Percentiles rank a stretch among this genome's conserved stretches.
Conservation (phyloP, 2,329 filamentous ascomycete species). For the Myriangium duriaei region DNA sequence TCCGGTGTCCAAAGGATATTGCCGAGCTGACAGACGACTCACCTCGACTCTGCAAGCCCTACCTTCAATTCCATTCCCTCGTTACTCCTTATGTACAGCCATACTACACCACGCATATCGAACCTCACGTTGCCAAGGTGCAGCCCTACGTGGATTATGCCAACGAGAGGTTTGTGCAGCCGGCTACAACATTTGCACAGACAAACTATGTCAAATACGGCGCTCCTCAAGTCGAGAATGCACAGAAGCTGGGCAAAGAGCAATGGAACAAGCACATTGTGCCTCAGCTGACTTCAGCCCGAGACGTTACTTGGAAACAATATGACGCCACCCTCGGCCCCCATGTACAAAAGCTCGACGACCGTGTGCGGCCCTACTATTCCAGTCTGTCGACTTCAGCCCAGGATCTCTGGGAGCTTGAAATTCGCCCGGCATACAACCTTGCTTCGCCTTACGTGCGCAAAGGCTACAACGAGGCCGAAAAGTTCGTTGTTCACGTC, state of each 20-base stretch:
- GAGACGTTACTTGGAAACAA: conserved; percentile 46
- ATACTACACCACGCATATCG: conserved; percentile 75
- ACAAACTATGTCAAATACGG: conserved; percentile 54
- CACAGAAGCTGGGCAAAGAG: conserved; percentile 49
- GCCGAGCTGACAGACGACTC: conserved; percentile 56
- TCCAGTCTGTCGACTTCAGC: conserved; percentile 50
- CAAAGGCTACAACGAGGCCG: conserved; percentile 54
- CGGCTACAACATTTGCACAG: conserved; percentile 52
- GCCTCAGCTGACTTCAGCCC: conserved; percentile 58
- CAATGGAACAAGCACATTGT: conserved; percentile 72
- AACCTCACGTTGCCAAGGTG: conserved; percentile 64
- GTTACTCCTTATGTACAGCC: conserved; percentile 66
- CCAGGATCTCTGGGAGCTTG: conserved; percentile 56
- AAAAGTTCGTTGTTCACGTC: conserved; percentile 54
- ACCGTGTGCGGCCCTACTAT: conserved; percentile 58
- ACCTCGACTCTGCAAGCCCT: conserved; percentile 71
- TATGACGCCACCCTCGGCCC: conserved; percentile 64
- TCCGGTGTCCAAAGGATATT: conserved; percentile 65
- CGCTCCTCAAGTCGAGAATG: conserved; percentile 58
- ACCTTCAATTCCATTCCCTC: conserved; percentile 52
- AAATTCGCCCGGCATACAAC: conserved; percentile 63
- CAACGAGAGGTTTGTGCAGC: conserved; percentile 52
- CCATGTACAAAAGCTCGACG: conserved; percentile 51
- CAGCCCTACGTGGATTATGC: conserved; percentile 56
- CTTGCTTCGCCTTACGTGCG: conserved; percentile 61